Base-by-base conservation (phyloP, 257 asterid species). In the Linaria vulgaris region DNA sequence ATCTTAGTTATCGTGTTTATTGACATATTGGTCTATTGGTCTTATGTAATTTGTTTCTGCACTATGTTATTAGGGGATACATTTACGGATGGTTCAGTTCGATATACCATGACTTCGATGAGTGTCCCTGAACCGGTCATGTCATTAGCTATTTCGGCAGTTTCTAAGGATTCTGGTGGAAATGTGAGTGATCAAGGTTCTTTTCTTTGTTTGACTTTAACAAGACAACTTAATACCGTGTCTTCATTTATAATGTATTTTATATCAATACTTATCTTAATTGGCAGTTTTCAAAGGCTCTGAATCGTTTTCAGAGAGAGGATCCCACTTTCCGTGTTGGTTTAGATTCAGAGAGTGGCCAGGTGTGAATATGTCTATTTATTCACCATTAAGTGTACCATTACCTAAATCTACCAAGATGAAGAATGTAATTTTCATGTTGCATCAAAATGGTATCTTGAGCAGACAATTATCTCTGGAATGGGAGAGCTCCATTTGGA, bases 401-500 rank as follows among this genome's bases (percentile, higher is more conserved):
- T 37, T n/a, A 66, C 20, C 24, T 11, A 15, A 13, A 63, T 17
- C 12, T 13, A 15, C 56, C 21, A 52, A 60, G 57, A 27, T 59
- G 21, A 56, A 63, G 16, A 64, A 23, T 75, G 12, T 56, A 16
- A 51, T 23, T 16, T 31, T 60, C 53, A 34, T 41, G 17, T 74
- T 51, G 30, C 62, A 50, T 64, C 61, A 59, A 37, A 66, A 75
- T 76, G 63, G 59, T 76, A 66, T 79, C 6, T 14, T 83, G 79
- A 66, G 71, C 85, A 94, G 97, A 94, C 99, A 48, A 94, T 94
- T 74, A 90, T 94, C 27, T 94, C 99, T 59, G 99, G 99, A 63
- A 94, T 94, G 99, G 99, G 99, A 69, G 99, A 94, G 76, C 87
- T 94, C 69, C 99, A 94, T 78, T 78, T 94, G 84, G 96, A 88